Percentiles rank a stretch among this genome's conserved stretches.
Conservation (phyloP, 768 basidiomycete genomes). For the Lentinula guzmanii region DNA sequence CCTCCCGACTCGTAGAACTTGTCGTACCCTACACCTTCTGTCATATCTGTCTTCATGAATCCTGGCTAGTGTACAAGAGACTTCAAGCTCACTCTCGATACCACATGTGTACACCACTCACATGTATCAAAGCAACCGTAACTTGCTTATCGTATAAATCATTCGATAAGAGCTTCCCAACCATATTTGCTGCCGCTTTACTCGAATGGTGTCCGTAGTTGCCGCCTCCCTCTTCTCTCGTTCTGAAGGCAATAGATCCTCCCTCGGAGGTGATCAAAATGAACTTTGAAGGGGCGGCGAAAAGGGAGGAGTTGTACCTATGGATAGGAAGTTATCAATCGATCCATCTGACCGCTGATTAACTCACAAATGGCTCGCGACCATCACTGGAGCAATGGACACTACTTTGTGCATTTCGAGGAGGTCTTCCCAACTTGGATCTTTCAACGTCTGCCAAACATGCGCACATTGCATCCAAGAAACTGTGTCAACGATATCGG, state of each 20-base stretch:
- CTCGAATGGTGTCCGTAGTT: slow-evolving; percentile 45
- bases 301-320: slow-evolving; percentile 15
- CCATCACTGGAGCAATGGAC: slow-evolving; percentile 35
- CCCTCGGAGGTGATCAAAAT: slow-evolving; percentile 41
- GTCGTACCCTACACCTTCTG: slow-evolving; percentile 37
- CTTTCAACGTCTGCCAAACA: slow-evolving; percentile 26
- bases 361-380: slow-evolving; percentile 22
- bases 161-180: slow-evolving; percentile 32
- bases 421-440: slow-evolving; percentile 30
- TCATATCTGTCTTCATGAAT: slow-evolving; percentile 43
- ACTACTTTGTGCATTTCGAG: slow-evolving; percentile 40
- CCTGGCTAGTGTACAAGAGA: slow-evolving; percentile 27
- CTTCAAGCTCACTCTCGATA: no score
- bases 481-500: neutral
- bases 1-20: slow-evolving; percentile 37
- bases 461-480: neutral
- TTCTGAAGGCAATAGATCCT: slow-evolving; percentile 36
- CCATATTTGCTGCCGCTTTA: slow-evolving; percentile 45
- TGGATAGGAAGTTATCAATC: neutral
- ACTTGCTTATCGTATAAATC: slow-evolving; percentile 33
- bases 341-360: neutral
- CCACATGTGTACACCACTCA: slow-evolving; percentile 15
- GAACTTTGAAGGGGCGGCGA: slow-evolving; percentile 28
- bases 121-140: slow-evolving; percentile 37
- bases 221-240: slow-evolving; percentile 37